Percentiles rank a stretch among this genome's conserved stretches.
These are phyloP conservation scores for Stenocarpella maydis DNA, from an alignment of 2,329 filamentous ascomycete species.

Conservation along the genomic window DNA sequence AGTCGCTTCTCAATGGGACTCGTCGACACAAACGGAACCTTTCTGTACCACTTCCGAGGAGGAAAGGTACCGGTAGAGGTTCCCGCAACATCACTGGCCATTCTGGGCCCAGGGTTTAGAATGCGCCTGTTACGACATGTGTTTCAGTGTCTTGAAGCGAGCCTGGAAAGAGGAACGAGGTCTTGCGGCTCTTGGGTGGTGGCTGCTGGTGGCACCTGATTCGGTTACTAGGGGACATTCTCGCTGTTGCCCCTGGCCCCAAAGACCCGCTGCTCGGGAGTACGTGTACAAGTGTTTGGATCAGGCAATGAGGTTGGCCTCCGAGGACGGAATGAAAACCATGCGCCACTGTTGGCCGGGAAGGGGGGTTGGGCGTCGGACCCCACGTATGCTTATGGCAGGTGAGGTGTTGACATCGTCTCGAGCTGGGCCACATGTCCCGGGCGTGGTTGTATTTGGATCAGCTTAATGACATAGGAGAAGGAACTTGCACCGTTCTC, in stretches of 20 bases:
- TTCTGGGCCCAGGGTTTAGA: slow-evolving; percentile 30
- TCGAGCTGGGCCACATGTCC: not conserved
- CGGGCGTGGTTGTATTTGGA: slow-evolving; percentile 15
- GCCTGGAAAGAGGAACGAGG: slow-evolving; percentile 14
- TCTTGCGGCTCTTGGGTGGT: slow-evolving; percentile 13
- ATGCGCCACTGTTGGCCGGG: not conserved
- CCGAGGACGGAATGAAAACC: slow-evolving; percentile 19
- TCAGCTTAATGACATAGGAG: slow-evolving; percentile 23
- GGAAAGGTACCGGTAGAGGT: slow-evolving; percentile 40
- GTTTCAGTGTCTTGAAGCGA: slow-evolving; percentile 20
- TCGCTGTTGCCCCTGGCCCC: not conserved
- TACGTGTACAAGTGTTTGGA: not conserved
- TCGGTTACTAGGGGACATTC: slow-evolving; percentile 19
- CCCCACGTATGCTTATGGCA: slow-evolving; percentile 12
- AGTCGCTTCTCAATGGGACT: slow-evolving; percentile 39
- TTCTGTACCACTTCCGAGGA: slow-evolving; percentile 44
- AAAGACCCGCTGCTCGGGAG: not conserved
- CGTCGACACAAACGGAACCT: slow-evolving; percentile 43
- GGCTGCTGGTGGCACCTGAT: slow-evolving; percentile 10
- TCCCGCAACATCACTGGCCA: slow-evolving; percentile 39
- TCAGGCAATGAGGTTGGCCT: slow-evolving; percentile 7
- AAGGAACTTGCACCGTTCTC: slow-evolving; percentile 18
- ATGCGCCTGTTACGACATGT: slow-evolving; percentile 20
- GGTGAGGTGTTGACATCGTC: slow-evolving; percentile 11
- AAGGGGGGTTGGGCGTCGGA: not conserved